These are phyloP conservation scores for Penicillium cataractarum DNA, from an alignment of 495 filamentous ascomycete species.

Conservation along the genomic window DNA sequence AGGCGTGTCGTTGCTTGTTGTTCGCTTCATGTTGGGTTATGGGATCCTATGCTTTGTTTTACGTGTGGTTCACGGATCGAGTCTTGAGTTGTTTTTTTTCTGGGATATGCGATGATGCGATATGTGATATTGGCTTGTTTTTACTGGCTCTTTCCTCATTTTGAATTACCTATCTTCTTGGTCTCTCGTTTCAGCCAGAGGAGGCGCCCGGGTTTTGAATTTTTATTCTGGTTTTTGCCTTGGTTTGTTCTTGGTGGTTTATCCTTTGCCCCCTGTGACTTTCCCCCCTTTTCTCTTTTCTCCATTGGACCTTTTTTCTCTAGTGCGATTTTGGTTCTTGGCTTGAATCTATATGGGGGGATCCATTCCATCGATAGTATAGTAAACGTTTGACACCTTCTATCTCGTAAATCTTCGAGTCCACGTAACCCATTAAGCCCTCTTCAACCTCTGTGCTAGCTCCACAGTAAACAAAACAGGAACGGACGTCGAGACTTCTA, in stretches of 20 bases:
- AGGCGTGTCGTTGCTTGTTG: slow-evolving; percentile 15
- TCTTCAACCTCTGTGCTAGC: slow-evolving; percentile 52
- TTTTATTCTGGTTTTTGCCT: slow-evolving; percentile 17
- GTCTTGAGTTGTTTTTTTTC: slow-evolving; percentile 19
- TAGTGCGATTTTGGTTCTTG: slow-evolving; percentile 23
- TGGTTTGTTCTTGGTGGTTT: slow-evolving; percentile 13
- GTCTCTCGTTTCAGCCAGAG: slow-evolving; percentile 31
- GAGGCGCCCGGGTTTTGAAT: slow-evolving; percentile 29
- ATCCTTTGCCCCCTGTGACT: background rate
- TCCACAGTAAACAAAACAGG: slow-evolving; percentile 88
- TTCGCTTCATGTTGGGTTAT: slow-evolving; percentile 8
- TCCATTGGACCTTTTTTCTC: background rate
- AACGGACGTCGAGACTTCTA: slow-evolving; percentile 66
- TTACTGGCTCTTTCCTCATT: background rate
- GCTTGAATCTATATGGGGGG: slow-evolving; percentile 16
- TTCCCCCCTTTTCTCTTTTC: background rate
- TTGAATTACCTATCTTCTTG: slow-evolving; percentile 18
- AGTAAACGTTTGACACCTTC: slow-evolving; percentile 12
- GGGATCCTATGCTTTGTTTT: slow-evolving; percentile 11
- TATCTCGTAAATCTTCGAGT: background rate
- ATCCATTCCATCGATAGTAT: slow-evolving; percentile 17
- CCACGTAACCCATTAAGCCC: background rate
- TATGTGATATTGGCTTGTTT: slow-evolving; percentile 24
- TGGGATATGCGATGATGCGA: slow-evolving; percentile 33
- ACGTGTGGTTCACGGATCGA: slow-evolving; percentile 19